Percentiles rank a stretch among this genome's conserved stretches.
Conservation (phyloP, 2,329 filamentous ascomycete species). For the Penicillium thymicola region DNA sequence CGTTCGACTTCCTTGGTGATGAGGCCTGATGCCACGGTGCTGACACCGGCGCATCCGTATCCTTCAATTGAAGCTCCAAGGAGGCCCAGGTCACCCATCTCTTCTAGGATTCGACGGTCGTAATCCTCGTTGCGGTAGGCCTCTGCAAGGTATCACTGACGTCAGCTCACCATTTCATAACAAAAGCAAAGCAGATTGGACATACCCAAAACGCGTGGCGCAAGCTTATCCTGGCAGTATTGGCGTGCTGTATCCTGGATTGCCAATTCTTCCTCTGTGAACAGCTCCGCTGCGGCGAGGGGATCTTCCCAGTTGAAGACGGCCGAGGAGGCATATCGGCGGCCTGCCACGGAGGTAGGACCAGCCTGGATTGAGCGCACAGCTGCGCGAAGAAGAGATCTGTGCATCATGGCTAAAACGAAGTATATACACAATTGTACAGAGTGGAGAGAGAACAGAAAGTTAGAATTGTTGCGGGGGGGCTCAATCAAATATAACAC, state of each 20-base stretch:
- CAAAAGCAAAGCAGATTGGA: conserved; percentile 13
- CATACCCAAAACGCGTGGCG: conserved; percentile 81
- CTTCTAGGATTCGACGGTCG: conserved; percentile 77
- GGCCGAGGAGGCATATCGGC: conserved; percentile 33
- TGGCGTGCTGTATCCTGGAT: conserved; percentile 87
- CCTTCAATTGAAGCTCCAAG: conserved; percentile 82
- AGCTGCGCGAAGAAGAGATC: conserved; percentile 31
- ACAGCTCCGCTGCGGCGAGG: conserved; percentile 67
- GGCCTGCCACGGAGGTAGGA: conserved; percentile 19
- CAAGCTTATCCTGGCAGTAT: conserved; percentile 87
- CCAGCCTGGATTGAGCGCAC: conserved; percentile 28
- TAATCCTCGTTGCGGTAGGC: conserved; percentile 84
- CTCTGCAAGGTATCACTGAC: conserved; percentile 50
- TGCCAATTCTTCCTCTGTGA: conserved; percentile 86
- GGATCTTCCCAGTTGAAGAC: conserved; percentile 92
- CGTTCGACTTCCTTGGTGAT: conserved; percentile 89
- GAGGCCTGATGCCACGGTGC: conserved; percentile 80
- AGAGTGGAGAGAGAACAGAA: neutral
- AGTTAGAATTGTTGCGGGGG: conserved; percentile 18
- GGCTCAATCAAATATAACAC: conserved; percentile 25
- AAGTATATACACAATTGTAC: neutral
- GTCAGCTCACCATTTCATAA: neutral
- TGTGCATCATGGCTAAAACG: conserved; percentile 28
- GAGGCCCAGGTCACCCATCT: conserved; percentile 91
- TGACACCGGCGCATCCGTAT: conserved; percentile 83